Evolutionary conservation across 2,329 filamentous ascomycete species (phyloP), one percentile per base, ranked within the genome.

Genomic region (Shiraia bambusicola): DNA sequence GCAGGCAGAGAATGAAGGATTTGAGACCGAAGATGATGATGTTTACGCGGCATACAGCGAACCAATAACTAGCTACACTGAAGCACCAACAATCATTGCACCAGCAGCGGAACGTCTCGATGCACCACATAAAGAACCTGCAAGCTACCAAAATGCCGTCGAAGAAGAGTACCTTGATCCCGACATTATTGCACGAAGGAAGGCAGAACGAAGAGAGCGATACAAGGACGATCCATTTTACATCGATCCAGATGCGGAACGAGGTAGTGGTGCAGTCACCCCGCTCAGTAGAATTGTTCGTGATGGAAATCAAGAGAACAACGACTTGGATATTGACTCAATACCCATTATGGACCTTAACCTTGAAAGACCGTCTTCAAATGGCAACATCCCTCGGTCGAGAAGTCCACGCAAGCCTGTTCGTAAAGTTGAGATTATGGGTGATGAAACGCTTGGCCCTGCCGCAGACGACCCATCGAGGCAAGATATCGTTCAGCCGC

Each of bases 201-300:
- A 84, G 56, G 82, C 84, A 3, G 88, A 95, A 61, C 80, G 91
- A 9, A 72, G 79, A 42, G 90, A 95, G 63, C 81, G 89, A 42
- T 88, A 95, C 66, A 87, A 81, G 54, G 92, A 97, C 61, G 93
- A 98, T 59, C 93, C 93, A 1, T 98, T 95, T 67, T 98, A 98
- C 63, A 97, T 98, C 59, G 76, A 76, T 16, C 69, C 72, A 6
- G 71, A 71, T 27, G 58, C 49, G 8, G 75, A 75, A 17, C 41
- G 49, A 26, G 76, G 74, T 22, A 82, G 81, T 3, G 81, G 82
- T 25, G 79, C 79, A 5, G 85, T 86, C 0, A 92, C 87, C 1
- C 88, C 88, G 0, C 83, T 93, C 35, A 87, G 92, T 59, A 87
- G 82, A 51, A 88, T 93, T 44, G 82, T 77, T 8, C 66, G 70